A percentile compares a stretch with the other conserved stretches of the same genome.
These are phyloP conservation scores for Ganoderma boninense DNA, from an alignment of 1,284 basidiomycete species.

Conservation along the genomic window DNA sequence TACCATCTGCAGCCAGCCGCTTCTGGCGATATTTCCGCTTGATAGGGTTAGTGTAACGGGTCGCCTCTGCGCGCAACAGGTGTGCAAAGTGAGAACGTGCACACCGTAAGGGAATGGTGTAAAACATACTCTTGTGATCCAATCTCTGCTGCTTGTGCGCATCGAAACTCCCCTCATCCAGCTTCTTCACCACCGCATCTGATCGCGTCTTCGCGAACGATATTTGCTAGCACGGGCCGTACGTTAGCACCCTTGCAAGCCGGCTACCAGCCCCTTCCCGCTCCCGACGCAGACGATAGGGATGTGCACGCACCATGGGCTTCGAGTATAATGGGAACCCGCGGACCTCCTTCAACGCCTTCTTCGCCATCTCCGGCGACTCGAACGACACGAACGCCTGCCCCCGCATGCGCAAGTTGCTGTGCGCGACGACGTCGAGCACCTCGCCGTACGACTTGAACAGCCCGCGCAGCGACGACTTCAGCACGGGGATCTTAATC, in stretches of 20 bases:
- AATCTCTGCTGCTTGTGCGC: constrained; percentile 78
- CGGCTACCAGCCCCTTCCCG: neutral
- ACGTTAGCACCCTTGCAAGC: neutral
- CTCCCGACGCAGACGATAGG: neutral
- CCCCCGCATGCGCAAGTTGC: constrained; percentile 95
- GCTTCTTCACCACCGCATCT: constrained; percentile 85
- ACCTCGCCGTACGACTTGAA: constrained; percentile 96
- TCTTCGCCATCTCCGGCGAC: constrained; percentile 81
- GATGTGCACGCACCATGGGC: constrained; percentile 77
- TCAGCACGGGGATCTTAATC: constrained; percentile 91
- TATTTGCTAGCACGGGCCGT: constrained; percentile 74
- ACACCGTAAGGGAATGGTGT: constrained; percentile 3
- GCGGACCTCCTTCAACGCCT: constrained; percentile 91
- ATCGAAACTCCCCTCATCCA: constrained; percentile 74
- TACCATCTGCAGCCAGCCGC: constrained; percentile 80
- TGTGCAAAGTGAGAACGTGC: neutral
- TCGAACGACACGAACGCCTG: constrained; percentile 97
- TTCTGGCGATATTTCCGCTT: constrained; percentile 86
- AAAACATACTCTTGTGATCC: constrained; percentile 81
- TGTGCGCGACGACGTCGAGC: constrained; percentile 91
- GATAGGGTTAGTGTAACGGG: constrained; percentile 87
- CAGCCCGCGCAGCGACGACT: constrained; percentile 86
- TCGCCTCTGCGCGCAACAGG: constrained; percentile 60
- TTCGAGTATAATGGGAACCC: constrained; percentile 97
- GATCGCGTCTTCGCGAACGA: constrained; percentile 90